Evolutionary conservation across 805 yeast genomes (phyloP).

Genomic region (Nakazawaea sp.): DNA sequence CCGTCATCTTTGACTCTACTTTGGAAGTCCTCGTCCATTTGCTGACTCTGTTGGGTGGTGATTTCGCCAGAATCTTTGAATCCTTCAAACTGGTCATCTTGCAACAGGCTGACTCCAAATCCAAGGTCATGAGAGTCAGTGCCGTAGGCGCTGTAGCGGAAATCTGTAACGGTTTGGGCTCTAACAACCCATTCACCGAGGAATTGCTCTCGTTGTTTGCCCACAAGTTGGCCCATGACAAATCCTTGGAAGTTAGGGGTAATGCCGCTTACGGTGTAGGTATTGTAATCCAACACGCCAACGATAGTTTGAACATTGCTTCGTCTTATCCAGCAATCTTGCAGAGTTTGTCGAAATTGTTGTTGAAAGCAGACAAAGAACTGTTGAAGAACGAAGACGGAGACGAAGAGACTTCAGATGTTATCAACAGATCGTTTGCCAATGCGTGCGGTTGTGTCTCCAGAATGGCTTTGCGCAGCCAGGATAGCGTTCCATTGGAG

Average conservation of each 20-base stretch:
- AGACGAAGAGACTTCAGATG: constrained; percentile 74
- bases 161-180: constrained; percentile 68
- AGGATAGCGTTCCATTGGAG: constrained; percentile 65
- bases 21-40: constrained; percentile 78
- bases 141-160: constrained; percentile 91
- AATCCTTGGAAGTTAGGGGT: constrained; percentile 83
- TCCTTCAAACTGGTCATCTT: constrained; percentile 63
- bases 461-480: constrained; percentile 74
- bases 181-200: constrained; percentile 55
- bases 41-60: constrained; percentile 70
- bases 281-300: constrained; percentile 47
- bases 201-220: constrained; percentile 68
- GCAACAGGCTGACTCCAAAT: constrained; percentile 51
- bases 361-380: constrained; percentile 75
- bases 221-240: constrained; percentile 63
- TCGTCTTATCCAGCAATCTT: constrained; percentile 64
- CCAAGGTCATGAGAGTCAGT: constrained; percentile 61
- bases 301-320: constrained; percentile 48
- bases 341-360: constrained; percentile 58
- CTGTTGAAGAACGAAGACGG: constrained; percentile 50
- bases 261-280: constrained; percentile 97
- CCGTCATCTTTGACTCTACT: constrained; percentile 76
- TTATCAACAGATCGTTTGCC: constrained; percentile 77
- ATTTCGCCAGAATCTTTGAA: constrained; percentile 63
- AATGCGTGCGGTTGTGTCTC: constrained; percentile 98